Percentiles rank a stretch among this genome's conserved stretches.
Evolutionary conservation across 2,329 filamentous ascomycete species (phyloP).

Genomic region (Sporothrix brasiliensis): DNA sequence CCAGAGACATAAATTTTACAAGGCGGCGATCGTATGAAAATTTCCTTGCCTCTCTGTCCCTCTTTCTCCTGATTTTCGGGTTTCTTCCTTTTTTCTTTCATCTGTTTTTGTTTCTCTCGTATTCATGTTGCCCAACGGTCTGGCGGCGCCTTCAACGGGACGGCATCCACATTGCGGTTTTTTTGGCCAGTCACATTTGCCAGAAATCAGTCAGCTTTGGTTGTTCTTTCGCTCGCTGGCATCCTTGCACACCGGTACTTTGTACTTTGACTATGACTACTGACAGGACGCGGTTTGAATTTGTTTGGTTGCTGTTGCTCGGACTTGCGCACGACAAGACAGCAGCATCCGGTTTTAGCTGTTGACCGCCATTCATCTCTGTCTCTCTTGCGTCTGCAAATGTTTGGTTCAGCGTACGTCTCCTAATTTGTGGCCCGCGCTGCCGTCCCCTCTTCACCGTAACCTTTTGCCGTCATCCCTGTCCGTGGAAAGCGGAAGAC

Average conservation of each 20-base stretch:
- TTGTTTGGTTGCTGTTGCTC: background rate
- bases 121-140: background rate
- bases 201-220: too few relatives aligned
- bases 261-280: background rate
- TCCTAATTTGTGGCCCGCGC: background rate
- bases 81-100: too few relatives aligned
- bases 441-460: slow-evolving; percentile 7
- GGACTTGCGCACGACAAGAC: background rate
- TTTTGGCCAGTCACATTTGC: too few relatives aligned
- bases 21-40: too few relatives aligned
- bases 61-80: background rate
- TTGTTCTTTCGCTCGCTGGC: too few relatives aligned
- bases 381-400: background rate
- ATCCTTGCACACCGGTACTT: slow-evolving; percentile 11
- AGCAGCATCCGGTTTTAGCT: background rate
- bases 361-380: slow-evolving; percentile 10
- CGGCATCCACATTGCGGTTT: too few relatives aligned
- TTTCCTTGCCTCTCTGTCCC: too few relatives aligned
- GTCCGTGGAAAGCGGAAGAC: background rate
- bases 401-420: background rate
- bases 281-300: background rate
- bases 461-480: background rate
- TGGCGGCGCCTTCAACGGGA: too few relatives aligned
- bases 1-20: too few relatives aligned
- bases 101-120: too few relatives aligned